These are phyloP conservation scores for Lanmaoa pseudosensibilis DNA, from an alignment of 768 basidiomycete genomes.

Conservation along the genomic window DNA sequence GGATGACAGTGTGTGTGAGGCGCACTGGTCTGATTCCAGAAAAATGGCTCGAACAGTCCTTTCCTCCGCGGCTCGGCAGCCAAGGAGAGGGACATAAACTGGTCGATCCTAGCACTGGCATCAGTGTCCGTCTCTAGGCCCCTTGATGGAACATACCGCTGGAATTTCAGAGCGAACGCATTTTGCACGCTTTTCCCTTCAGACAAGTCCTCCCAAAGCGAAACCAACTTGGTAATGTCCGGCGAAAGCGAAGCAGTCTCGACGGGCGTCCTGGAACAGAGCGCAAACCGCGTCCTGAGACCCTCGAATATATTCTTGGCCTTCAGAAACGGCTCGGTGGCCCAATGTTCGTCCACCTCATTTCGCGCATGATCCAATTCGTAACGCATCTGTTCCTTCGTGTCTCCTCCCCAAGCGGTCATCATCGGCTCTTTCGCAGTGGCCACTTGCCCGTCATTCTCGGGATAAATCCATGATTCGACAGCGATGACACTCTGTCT, in stretches of 20 bases:
- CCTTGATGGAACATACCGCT: constrained; percentile 47
- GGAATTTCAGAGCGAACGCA: constrained; percentile 54
- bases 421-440: constrained; percentile 42
- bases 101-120: constrained; percentile 53
- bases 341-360: constrained; percentile 46
- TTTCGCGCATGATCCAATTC: constrained; percentile 47
- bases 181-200: constrained; percentile 38
- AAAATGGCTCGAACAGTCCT: constrained; percentile 74
- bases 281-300: constrained; percentile 48
- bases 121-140: not conserved
- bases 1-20: constrained; percentile 43
- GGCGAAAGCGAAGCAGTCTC: constrained; percentile 42
- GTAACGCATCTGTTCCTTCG: constrained; percentile 45
- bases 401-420: constrained; percentile 72
- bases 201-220: constrained; percentile 57
- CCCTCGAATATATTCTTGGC: constrained; percentile 52
- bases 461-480: constrained; percentile 65
- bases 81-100: constrained; percentile 76
- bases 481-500: constrained; percentile 53
- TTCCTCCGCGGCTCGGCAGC: constrained; percentile 73
- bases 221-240: constrained; percentile 50
- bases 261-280: constrained; percentile 46
- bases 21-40: constrained; percentile 55
- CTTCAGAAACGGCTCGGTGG: constrained; percentile 39
- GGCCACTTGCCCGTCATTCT: constrained; percentile 33